These are phyloP conservation scores for Colletotrichum melonis DNA, from an alignment of 2,329 filamentous ascomycete genomes.

Conservation along the genomic window DNA sequence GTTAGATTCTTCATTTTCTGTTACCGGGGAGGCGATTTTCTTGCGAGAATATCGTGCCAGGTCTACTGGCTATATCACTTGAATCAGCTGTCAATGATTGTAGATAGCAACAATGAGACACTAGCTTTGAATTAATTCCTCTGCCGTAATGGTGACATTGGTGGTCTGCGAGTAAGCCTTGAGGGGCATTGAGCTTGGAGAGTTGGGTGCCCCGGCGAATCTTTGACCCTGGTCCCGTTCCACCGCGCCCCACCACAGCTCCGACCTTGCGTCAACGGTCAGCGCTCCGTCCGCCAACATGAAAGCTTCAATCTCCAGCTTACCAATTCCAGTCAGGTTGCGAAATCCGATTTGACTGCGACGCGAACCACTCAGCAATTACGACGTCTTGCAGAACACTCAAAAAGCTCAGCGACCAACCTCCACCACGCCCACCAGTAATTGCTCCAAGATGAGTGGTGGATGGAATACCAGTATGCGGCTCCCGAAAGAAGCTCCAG, in stretches of 20 bases:
- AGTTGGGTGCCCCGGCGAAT: slow-evolving; percentile 18
- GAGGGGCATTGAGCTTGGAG: not conserved
- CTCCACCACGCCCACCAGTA: not conserved
- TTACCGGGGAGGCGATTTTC: not conserved
- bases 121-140: not conserved
- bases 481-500: not conserved
- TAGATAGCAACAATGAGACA: slow-evolving; percentile 27
- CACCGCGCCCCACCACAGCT: slow-evolving; percentile 29
- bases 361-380: not conserved
- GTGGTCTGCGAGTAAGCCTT: not conserved
- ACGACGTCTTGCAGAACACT: not conserved
- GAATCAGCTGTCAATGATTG: slow-evolving; percentile 12
- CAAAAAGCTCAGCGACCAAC: not conserved
- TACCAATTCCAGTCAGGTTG: slow-evolving; percentile 26
- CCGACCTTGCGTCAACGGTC: slow-evolving; percentile 17
- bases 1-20: not conserved
- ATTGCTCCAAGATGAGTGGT: slow-evolving; percentile 68
- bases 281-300: not conserved
- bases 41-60: slow-evolving; percentile 5
- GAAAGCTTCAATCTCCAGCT: slow-evolving; percentile 1
- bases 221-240: slow-evolving; percentile 29
- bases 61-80: not conserved
- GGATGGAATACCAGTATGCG: slow-evolving; percentile 91
- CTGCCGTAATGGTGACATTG: not conserved
- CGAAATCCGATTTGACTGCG: not conserved